Evolutionary conservation across 1,284 basidiomycete species (phyloP), one percentile per base, ranked within the genome.

Genomic region (Fomitopsis betulina): DNA sequence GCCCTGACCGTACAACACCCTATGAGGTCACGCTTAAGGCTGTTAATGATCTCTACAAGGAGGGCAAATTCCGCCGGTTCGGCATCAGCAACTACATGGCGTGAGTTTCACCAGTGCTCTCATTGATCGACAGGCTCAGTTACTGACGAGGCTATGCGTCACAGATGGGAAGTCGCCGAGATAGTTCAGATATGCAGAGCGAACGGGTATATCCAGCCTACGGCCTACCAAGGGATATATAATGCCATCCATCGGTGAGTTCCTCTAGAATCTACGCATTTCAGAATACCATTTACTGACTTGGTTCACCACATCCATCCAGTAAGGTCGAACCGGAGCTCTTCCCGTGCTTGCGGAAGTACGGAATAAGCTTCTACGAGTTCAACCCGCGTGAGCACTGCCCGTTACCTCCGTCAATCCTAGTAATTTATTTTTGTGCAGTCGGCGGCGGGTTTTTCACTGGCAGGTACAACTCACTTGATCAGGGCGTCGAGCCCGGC

Each of bases 151-250:
- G 27, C 17, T 30, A 32, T 19, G n/a, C n/a, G 7, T 23, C 37
- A 23, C 53, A 74, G 74, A 1, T 77, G 81, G 78, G 85, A 89
- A 65, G 87, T 90, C 1, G 84, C 86, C 2, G 78, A 86, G 67
- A 83, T 89, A 4, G 77, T 84, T n/a, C 68, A 65, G 2, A 81
- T 87, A 58, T 84, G 82, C 70, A 76, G 75, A 45, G 68, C 73
- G 8, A 79, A 84, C 57, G 80, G 78, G 1, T 88, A 77, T 63
- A 77, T 88, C 60, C 76, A 81, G 67, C 88, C 89, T 1, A 82
- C 82, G 0, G 84, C 79, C 0, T 91, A 91, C 67, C 87, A 91
- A 68, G 87, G 86, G 4, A 75, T 82, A 57, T 84, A 83, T 66
- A 84, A 82, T 60, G 80, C 79, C 2, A 72, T 84, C 23, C 79